These are phyloP conservation scores for Geotrichum restrictum DNA, from an alignment of 1,139 yeast genomes.

Conservation along the genomic window DNA sequence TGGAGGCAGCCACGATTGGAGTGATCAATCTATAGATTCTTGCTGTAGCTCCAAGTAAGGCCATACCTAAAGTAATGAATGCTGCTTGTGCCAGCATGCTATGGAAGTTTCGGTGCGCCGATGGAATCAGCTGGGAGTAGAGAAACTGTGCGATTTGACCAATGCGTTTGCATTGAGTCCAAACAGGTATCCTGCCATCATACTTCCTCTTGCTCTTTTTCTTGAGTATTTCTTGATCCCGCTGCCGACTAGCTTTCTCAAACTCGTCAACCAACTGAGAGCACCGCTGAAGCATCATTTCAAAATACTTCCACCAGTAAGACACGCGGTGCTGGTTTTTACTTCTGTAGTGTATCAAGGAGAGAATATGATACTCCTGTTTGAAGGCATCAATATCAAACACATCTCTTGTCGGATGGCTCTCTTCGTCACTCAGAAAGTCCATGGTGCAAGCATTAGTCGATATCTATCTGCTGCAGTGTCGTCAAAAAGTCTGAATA, in stretches of 20 bases:
- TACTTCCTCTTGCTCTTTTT: neutral
- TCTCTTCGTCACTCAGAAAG: neutral
- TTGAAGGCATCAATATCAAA: constrained; percentile 14
- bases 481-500: too few species aligned
- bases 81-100: constrained; percentile 19
- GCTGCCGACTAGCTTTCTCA: neutral
- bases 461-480: too few species aligned
- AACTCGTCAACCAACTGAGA: constrained; percentile 13
- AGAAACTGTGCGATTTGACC: constrained; percentile 13
- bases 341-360: constrained; percentile 8
- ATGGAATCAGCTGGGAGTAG: constrained; percentile 15
- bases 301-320: constrained; percentile 17
- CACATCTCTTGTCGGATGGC: neutral
- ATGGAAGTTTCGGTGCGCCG: constrained; percentile 14
- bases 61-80: constrained; percentile 16
- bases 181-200: neutral
- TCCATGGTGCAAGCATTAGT: neutral
- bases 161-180: constrained; percentile 10
- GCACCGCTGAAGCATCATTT: constrained; percentile 17
- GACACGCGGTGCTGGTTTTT: constrained; percentile 19
- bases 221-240: neutral
- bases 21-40: constrained; percentile 5
- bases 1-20: constrained; percentile 9
- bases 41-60: constrained; percentile 13
- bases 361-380: constrained; percentile 11